These are phyloP conservation scores for Fusarium multiceps DNA, from an alignment of 2,329 filamentous ascomycete species.

Conservation along the genomic window DNA sequence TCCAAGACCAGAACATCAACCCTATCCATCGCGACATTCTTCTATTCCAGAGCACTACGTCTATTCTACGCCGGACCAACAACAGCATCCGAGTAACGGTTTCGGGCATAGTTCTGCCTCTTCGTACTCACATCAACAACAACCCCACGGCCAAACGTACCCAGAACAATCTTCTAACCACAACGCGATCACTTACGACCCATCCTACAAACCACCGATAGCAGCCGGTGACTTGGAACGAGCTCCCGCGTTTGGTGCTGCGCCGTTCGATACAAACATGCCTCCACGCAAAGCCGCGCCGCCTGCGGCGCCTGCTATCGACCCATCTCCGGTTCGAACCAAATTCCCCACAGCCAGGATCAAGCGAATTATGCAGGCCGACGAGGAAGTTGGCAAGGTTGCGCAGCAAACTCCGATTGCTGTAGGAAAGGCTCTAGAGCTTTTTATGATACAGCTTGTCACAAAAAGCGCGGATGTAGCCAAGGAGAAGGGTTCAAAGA, in stretches of 20 bases:
- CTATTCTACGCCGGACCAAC: slow-evolving; percentile 18
- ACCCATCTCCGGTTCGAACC: slow-evolving; percentile 82
- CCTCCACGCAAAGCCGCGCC: slow-evolving; percentile 51
- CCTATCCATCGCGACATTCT: slow-evolving; percentile 38
- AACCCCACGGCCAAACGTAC: slow-evolving; percentile 29
- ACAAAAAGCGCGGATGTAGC: slow-evolving; percentile 88
- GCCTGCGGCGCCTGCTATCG: slow-evolving; percentile 57
- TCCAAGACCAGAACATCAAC: slow-evolving; percentile 38
- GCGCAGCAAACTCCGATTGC: slow-evolving; percentile 97
- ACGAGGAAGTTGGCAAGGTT: slow-evolving; percentile 98
- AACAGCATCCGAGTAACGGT: not conserved
- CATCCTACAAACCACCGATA: slow-evolving; percentile 28
- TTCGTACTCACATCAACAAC: slow-evolving; percentile 28
- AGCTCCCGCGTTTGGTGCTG: slow-evolving; percentile 17
- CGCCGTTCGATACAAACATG: slow-evolving; percentile 46
- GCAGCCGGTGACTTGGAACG: slow-evolving; percentile 13
- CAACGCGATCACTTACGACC: slow-evolving; percentile 27
- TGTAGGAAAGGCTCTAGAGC: slow-evolving; percentile 92
- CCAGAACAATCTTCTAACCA: slow-evolving; percentile 25
- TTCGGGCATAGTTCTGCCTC: slow-evolving; percentile 24
- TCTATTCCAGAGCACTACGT: slow-evolving; percentile 36
- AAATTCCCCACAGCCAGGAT: slow-evolving; percentile 98
- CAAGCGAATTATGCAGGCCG: slow-evolving; percentile 99
- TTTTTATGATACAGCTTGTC: slow-evolving; percentile 97
- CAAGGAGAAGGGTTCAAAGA: slow-evolving; percentile 83